A percentile compares a stretch with the other conserved stretches of the same genome.
Evolutionary conservation across 805 yeast genomes (phyloP).

Genomic region (Metschnikowia bowlesiae): DNA sequence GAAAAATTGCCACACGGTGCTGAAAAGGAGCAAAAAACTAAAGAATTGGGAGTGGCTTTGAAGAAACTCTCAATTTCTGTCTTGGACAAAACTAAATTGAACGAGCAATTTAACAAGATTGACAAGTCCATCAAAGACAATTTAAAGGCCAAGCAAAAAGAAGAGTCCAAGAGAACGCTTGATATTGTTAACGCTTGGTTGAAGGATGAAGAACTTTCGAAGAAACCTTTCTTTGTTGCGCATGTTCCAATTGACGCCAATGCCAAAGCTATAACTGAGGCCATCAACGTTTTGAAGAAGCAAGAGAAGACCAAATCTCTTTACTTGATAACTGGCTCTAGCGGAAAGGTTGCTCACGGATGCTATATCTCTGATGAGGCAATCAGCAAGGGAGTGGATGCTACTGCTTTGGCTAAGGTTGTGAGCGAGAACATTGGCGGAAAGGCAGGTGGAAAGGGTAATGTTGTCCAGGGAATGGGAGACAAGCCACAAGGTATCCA

Average conservation of each 20-base stretch:
- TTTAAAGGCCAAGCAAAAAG: slow-evolving; percentile 80
- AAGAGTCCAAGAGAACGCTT: slow-evolving; percentile 74
- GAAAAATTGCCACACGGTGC: slow-evolving; percentile 67
- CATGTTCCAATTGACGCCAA: slow-evolving; percentile 70
- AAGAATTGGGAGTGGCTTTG: slow-evolving; percentile 77
- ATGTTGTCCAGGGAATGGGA: slow-evolving; percentile 96
- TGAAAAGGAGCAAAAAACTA: slow-evolving; percentile 73
- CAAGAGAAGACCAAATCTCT: slow-evolving; percentile 69
- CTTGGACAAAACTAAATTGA: slow-evolving; percentile 70
- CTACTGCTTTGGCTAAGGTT: slow-evolving; percentile 66
- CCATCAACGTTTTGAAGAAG: slow-evolving; percentile 76
- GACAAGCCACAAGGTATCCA: slow-evolving; percentile 66
- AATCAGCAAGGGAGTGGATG: slow-evolving; percentile 63
- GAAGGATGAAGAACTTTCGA: slow-evolving; percentile 40
- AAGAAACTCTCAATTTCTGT: slow-evolving; percentile 82
- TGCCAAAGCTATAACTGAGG: slow-evolving; percentile 93
- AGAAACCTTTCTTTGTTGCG: slow-evolving; percentile 57
- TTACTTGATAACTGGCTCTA: slow-evolving; percentile 72
- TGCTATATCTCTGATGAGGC: slow-evolving; percentile 78
- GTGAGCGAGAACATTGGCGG: slow-evolving; percentile 85
- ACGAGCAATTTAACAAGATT: slow-evolving; percentile 66
- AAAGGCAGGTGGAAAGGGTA: slow-evolving; percentile 97
- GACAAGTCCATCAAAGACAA: slow-evolving; percentile 89
- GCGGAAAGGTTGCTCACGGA: slow-evolving; percentile 87
- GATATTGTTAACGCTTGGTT: slow-evolving; percentile 75